These are phyloP conservation scores for Glycyrrhiza uralensis DNA, from an alignment of 306 rosid species.

Conservation along the genomic window DNA sequence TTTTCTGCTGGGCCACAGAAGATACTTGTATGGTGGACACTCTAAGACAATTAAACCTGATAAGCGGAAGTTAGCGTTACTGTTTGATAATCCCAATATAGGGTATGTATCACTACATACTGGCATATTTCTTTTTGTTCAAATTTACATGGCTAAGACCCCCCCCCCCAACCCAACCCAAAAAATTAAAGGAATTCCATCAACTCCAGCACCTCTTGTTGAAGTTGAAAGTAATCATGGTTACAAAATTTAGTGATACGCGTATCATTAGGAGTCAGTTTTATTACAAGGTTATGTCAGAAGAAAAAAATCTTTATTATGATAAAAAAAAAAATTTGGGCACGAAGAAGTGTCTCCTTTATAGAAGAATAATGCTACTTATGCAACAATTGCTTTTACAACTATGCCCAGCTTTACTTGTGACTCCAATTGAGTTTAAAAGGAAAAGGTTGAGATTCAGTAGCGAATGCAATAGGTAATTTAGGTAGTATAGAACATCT, in stretches of 20 bases:
- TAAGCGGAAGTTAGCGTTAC: conserved; percentile 83
- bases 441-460: background rate
- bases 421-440: background rate
- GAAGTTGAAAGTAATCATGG: background rate
- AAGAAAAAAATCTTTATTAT: background rate
- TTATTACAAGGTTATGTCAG: background rate
- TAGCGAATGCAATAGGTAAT: background rate
- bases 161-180: background rate
- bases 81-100: conserved; percentile 81
- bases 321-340: background rate
- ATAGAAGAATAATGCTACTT: background rate
- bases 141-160: background rate
- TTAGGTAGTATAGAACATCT: background rate
- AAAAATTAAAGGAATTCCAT: background rate
- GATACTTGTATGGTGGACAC: conserved; percentile 94
- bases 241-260: background rate
- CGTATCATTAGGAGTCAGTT: conserved; percentile 5
- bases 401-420: background rate
- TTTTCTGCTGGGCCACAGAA: conserved; percentile 89
- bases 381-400: background rate
- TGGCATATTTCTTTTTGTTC: conserved; percentile 9
- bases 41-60: conserved; percentile 93
- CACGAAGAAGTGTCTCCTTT: background rate
- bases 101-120: conserved; percentile 52
- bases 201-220: background rate